phyloP scores from a whole-genome alignment of 176 grass and related monocot species.

The Elymus sibiricus region DNA sequence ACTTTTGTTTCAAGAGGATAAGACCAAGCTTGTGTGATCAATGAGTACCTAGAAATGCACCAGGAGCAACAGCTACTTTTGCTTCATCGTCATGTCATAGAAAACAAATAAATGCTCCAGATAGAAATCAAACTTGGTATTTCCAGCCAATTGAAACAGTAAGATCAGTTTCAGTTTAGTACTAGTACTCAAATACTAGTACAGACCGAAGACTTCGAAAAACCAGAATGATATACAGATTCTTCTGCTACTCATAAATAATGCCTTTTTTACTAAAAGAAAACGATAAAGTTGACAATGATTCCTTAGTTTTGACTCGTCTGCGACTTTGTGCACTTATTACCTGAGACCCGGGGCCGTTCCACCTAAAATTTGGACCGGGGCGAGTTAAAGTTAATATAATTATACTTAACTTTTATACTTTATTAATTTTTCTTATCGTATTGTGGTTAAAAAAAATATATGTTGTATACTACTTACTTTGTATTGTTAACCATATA shows the following conservation, averaged over 20 bases:
- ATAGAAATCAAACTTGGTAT: not conserved
- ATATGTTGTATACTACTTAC: not conserved
- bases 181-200: not conserved
- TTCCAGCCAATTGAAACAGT: not conserved
- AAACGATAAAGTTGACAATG: too few relatives aligned
- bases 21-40: not conserved
- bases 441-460: not conserved
- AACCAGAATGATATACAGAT: too few relatives aligned
- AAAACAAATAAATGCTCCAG: not conserved
- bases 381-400: not conserved
- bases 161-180: not conserved
- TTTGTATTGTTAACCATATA: not conserved
- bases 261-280: too few relatives aligned
- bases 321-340: too few relatives aligned
- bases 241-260: too few relatives aligned
- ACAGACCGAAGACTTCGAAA: not conserved
- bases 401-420: not conserved
- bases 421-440: not conserved
- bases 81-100: not conserved
- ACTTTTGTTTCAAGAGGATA: not conserved
- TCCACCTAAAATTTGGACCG: too few relatives aligned
- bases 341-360: too few relatives aligned
- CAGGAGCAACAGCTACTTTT: not conserved
- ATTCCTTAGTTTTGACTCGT: too few relatives aligned
- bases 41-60: not conserved